Evolutionary conservation across 108 stramenopile species (phyloP).

Genomic region (Mayamaea pseudoterrestris): DNA sequence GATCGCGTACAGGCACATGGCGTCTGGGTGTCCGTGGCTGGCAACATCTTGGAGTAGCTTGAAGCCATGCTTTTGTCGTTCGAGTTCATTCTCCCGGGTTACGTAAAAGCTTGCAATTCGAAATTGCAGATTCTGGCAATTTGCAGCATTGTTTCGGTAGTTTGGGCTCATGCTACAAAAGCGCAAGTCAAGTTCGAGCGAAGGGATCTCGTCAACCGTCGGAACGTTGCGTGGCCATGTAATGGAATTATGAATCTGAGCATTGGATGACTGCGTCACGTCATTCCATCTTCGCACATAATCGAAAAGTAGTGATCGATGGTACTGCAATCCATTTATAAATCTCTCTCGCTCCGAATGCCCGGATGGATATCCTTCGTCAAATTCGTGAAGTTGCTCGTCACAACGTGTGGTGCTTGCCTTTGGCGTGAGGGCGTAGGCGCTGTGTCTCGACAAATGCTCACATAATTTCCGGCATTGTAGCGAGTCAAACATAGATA

Average conservation of each 20-base stretch:
- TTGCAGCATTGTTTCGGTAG: background rate
- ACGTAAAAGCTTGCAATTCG: constrained; percentile 11
- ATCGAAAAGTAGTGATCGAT: constrained; percentile 1
- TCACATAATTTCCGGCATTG: no score
- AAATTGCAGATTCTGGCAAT: constrained; percentile 12
- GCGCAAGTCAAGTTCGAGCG: constrained; percentile 4
- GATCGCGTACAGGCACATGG: constrained; percentile 20
- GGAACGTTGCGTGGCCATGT: constrained; percentile 6
- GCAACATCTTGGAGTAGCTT: constrained; percentile 13
- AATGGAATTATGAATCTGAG: background rate
- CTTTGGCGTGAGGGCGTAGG: no score
- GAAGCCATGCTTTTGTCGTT: constrained; percentile 3
- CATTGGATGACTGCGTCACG: no score
- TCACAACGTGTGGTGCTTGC: no score
- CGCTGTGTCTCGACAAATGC: no score
- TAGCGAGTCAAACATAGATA: no score
- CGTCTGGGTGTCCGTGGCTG: constrained; percentile 15
- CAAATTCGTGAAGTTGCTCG: no score
- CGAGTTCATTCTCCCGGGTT: background rate
- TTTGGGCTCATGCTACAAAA: background rate
- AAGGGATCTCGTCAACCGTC: constrained; percentile 1
- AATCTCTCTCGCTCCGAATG: constrained; percentile 4
- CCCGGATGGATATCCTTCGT: background rate
- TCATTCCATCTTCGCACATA: constrained; percentile 1
- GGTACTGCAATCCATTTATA: background rate